phyloP scores from a whole-genome alignment of 768 basidiomycete genomes.

The Suillus paluster region DNA sequence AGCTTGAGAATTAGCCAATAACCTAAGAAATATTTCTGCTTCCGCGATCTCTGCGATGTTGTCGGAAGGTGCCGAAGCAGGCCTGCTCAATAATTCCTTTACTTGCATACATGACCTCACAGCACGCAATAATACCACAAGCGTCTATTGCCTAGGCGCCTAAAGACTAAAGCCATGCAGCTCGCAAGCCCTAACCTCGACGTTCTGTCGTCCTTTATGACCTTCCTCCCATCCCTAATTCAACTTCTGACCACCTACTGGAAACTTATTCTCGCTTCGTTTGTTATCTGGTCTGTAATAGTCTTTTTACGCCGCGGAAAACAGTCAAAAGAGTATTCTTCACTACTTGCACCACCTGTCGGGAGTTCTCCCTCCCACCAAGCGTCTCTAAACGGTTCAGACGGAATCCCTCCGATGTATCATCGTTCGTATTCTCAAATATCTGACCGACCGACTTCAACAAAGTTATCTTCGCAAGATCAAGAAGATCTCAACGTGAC shows the following conservation, averaged over 20 bases:
- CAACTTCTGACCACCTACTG: not conserved
- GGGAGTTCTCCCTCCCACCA: not conserved
- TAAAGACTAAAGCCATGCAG: not conserved
- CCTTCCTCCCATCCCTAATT: not conserved
- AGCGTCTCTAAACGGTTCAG: not conserved
- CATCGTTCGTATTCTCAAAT: constrained; percentile 15
- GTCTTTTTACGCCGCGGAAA: not conserved
- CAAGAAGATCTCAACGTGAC: constrained; percentile 7
- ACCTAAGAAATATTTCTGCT: not conserved
- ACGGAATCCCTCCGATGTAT: constrained; percentile 27
- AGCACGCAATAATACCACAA: no score
- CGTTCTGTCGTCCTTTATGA: not conserved
- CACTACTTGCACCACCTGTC: not conserved
- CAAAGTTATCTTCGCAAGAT: constrained; percentile 6
- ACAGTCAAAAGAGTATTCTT: not conserved
- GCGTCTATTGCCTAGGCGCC: not conserved
- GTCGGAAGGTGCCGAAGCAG: not conserved
- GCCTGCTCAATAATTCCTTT: no score
- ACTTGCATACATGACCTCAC: no score
- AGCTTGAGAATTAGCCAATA: not conserved
- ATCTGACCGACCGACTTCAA: constrained; percentile 11
- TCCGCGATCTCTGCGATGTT: not conserved
- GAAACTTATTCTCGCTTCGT: constrained; percentile 4
- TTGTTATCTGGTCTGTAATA: constrained; percentile 14
- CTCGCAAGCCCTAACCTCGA: not conserved